Base-by-base conservation (phyloP, 1,284 basidiomycete species). In the Ganoderma boninense region DNA sequence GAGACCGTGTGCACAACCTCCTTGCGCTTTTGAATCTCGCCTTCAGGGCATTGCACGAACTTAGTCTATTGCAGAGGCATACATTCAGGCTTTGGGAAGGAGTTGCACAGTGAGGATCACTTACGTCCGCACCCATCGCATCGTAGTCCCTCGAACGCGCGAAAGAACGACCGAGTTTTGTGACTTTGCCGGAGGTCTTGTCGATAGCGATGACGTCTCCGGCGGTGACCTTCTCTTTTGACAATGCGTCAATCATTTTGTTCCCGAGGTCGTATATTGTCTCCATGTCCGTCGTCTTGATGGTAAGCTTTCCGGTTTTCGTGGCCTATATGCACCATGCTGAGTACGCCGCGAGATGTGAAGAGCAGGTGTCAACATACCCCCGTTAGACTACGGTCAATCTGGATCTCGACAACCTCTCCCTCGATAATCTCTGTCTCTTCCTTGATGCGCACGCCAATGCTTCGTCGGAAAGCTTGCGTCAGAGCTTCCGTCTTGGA, bases 271-370 rank as follows among this genome's bases (percentile, higher is more conserved):
- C 98, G 81, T 99, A 99, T 56, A 99, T 95, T 18, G 97, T 99
- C 85, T 99, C 97, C 97, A 99, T 99, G 82, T 99, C 97, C 5
- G 97, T 99, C 13, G 97, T 98, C 84, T 99, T 99, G 79, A 99
- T 94, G 0, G 97, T 99, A 70, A 99, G 83, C 80, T 98, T 97
- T 8, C 98, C 97, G 0, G 97, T 99, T 85, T 99, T 99, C 18
- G 97, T 98, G 0, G 97, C 96, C 95, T 97, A 77, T 40, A 65
- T 29, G 59, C 44, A 23, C 35, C 20, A 10, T 20, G 11, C 29
- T 66, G 32, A 67, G 66, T 40, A 38, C 7, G n/a, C 23, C 23
- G 38, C 7, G 29, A 52, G 14, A 26, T 13, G 23, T 14, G 14
- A 16, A 16, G 16, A 13, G 23, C 16, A 18, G 56, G 60, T 42